phyloP scores from a whole-genome alignment of 2,329 filamentous ascomycete genomes.

The Cercospora sp. region DNA sequence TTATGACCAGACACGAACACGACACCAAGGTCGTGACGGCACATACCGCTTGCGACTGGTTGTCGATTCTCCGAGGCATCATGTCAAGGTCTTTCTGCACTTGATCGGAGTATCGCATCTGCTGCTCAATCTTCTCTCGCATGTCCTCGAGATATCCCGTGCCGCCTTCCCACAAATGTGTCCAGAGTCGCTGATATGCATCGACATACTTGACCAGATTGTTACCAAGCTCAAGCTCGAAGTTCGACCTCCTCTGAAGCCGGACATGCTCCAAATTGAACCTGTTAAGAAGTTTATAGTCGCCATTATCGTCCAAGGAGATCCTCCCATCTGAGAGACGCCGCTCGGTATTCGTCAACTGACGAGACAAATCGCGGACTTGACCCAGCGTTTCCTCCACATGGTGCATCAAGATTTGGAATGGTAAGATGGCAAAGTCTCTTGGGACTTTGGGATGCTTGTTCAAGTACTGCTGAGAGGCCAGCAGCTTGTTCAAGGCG shows the following conservation, averaged over 20 bases:
- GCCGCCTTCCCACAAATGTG: constrained; percentile 36
- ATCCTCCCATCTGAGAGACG: constrained; percentile 38
- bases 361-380: constrained; percentile 34
- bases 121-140: constrained; percentile 40
- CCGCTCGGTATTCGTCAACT: constrained; percentile 37
- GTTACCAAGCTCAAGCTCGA: constrained; percentile 37
- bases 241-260: constrained; percentile 36
- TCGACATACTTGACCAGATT: constrained; percentile 39
- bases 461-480: constrained; percentile 35
- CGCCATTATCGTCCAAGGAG: constrained; percentile 37
- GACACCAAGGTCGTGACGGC: neutral
- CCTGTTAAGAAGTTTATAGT: constrained; percentile 40
- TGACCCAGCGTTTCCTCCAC: constrained; percentile 37
- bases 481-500: constrained; percentile 33
- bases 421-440: constrained; percentile 39
- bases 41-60: constrained; percentile 38
- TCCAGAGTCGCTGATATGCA: constrained; percentile 36
- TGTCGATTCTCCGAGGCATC: constrained; percentile 39
- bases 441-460: constrained; percentile 38
- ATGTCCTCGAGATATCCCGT: constrained; percentile 39
- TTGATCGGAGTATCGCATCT: constrained; percentile 37
- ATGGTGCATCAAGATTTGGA: constrained; percentile 36
- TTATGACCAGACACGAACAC: neutral
- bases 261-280: constrained; percentile 39
- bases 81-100: constrained; percentile 37